Conservation (phyloP, 2,329 filamentous ascomycete species). For the Thielaviopsis populi region DNA sequence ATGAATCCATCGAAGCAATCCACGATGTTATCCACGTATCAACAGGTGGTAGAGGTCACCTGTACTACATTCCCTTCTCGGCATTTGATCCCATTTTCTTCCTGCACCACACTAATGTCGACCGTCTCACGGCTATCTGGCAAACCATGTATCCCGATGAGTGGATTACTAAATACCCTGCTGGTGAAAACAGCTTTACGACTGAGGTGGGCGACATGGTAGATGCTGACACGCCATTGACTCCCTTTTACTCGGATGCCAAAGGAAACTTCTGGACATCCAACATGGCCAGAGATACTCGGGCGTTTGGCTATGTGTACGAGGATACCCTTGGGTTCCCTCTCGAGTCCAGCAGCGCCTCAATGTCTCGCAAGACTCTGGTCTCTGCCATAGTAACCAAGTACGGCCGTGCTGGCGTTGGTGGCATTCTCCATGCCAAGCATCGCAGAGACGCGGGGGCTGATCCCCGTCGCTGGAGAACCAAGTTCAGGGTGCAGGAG, state of each 20-base stretch:
- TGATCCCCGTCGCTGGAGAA: constrained; percentile 1
- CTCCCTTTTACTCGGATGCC: constrained; percentile 48
- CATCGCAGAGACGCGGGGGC: constrained; percentile 6
- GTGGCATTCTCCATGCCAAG: constrained; percentile 38
- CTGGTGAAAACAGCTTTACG: constrained; percentile 46
- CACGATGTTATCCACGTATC: constrained; percentile 49
- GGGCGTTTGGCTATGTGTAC: constrained; percentile 60
- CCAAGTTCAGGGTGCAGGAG: constrained; percentile 16
- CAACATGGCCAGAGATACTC: constrained; percentile 41
- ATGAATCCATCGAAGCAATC: constrained; percentile 50
- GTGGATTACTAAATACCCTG: constrained; percentile 45
- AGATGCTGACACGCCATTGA: constrained; percentile 41
- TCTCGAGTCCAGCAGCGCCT: constrained; percentile 17
- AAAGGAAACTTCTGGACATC: constrained; percentile 55
- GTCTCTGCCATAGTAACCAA: constrained; percentile 24
- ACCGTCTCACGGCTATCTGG: constrained; percentile 64
- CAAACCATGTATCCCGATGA: constrained; percentile 54
- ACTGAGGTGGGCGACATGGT: constrained; percentile 38
- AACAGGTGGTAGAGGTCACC: constrained; percentile 47
- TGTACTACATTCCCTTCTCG: constrained; percentile 55
- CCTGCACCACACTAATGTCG: constrained; percentile 61
- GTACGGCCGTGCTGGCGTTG: constrained; percentile 30
- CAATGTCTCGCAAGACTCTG: constrained; percentile 14
- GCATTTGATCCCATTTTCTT: constrained; percentile 71
- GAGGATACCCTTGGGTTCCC: constrained; percentile 35